Percentiles rank a stretch among this genome's conserved stretches.
Evolutionary conservation across 805 yeast species (phyloP).

Genomic region (Wickerhamiella hasegawae): DNA sequence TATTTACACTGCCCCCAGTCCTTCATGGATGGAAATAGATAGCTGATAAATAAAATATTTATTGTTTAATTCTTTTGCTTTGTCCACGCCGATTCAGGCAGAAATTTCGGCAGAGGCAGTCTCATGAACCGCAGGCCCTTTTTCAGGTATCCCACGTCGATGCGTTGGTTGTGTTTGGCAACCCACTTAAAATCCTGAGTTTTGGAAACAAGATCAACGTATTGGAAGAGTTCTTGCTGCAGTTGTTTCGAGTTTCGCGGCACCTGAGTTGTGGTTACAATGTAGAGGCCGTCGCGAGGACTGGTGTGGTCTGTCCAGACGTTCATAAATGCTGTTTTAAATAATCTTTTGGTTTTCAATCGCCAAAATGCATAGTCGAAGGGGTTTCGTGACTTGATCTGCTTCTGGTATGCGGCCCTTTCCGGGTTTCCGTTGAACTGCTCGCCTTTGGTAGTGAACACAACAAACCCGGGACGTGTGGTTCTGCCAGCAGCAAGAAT

Average conservation of each 20-base stretch:
- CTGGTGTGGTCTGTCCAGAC: not conserved
- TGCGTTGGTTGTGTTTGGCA: not conserved
- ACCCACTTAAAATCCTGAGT: not conserved
- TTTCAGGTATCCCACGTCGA: too few relatives aligned
- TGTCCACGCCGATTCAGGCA: too few relatives aligned
- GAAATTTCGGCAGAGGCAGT: too few relatives aligned
- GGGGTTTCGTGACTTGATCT: not conserved
- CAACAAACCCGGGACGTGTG: not conserved
- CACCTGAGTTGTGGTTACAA: not conserved
- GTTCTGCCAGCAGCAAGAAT: too few relatives aligned
- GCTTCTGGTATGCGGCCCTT: too few relatives aligned
- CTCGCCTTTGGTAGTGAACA: too few relatives aligned
- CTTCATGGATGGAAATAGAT: too few relatives aligned
- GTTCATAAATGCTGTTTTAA: not conserved
- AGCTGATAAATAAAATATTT: too few relatives aligned
- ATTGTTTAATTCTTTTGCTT: too few relatives aligned
- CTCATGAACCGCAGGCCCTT: too few relatives aligned
- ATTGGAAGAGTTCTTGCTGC: too few relatives aligned
- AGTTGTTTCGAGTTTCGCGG: not conserved
- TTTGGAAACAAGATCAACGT: not conserved
- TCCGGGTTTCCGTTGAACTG: too few relatives aligned
- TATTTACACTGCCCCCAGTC: not conserved
- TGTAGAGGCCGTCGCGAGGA: not conserved
- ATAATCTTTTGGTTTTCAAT: not conserved
- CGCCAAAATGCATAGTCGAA: not conserved